Percentiles rank a stretch among this genome's conserved stretches.
Conservation (phyloP, 352 stramenopile genomes). For the Pilasporangium apinafurcum region DNA sequence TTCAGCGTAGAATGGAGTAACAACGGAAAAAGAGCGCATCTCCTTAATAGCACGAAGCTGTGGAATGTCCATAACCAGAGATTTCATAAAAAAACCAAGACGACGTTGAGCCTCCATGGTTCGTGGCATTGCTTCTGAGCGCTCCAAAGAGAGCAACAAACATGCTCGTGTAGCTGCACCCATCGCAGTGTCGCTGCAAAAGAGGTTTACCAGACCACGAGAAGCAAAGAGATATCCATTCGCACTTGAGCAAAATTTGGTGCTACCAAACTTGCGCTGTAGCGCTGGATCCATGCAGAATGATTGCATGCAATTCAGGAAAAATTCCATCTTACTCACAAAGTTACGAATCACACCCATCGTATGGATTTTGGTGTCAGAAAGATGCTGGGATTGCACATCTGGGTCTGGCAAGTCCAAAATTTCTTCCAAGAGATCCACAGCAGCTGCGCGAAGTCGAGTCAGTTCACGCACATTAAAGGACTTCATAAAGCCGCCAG, state of each 20-base stretch:
- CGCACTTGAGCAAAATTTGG: constrained; percentile 64
- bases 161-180: constrained; percentile 60
- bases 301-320: constrained; percentile 53
- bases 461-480: constrained; percentile 68
- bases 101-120: constrained; percentile 59
- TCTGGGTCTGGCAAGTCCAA: constrained; percentile 78
- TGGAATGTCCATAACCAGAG: constrained; percentile 80
- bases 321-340: constrained; percentile 81
- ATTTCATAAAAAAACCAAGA: constrained; percentile 86
- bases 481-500: constrained; percentile 67
- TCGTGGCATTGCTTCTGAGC: constrained; percentile 60
- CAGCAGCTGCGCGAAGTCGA: constrained; percentile 45
- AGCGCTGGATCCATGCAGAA: constrained; percentile 65
- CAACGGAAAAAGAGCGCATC: constrained; percentile 81
- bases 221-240: constrained; percentile 68
- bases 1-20: constrained; percentile 82
- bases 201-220: constrained; percentile 63
- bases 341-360: constrained; percentile 86
- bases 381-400: constrained; percentile 60
- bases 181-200: constrained; percentile 68
- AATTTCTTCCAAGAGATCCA: constrained; percentile 78
- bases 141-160: constrained; percentile 58
- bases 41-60: constrained; percentile 76
- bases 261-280: constrained; percentile 67
- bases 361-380: constrained; percentile 54